Evolutionary conservation across 805 yeast genomes (phyloP).

Genomic region (Wickerhamomyces chaumierensis): DNA sequence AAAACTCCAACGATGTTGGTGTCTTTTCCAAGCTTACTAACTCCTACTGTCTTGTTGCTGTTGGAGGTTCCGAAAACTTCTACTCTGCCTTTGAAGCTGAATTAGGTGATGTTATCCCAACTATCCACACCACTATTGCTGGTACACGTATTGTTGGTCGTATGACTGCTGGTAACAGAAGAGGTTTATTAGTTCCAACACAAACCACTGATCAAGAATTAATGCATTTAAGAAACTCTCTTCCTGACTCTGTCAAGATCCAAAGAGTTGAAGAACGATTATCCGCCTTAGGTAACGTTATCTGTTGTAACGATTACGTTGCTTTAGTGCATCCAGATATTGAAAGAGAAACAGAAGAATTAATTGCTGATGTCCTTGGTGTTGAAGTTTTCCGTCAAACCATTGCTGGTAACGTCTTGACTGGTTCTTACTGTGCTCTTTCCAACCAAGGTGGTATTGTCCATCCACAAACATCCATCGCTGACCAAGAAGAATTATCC

Average conservation of each 20-base stretch:
- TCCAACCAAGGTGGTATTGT: slow-evolving; percentile 98
- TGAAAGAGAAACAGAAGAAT: slow-evolving; percentile 97
- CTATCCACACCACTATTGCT: slow-evolving; percentile 94
- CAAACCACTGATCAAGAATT: slow-evolving; percentile 98
- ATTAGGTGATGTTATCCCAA: slow-evolving; percentile 91
- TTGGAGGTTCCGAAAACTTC: slow-evolving; percentile 85
- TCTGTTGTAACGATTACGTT: slow-evolving; percentile 97
- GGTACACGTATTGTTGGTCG: slow-evolving; percentile 97
- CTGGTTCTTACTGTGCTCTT: slow-evolving; percentile 90
- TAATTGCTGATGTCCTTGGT: slow-evolving; percentile 94
- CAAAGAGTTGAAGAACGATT: slow-evolving; percentile 97
- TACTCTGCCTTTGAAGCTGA: slow-evolving; percentile 97
- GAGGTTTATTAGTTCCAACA: slow-evolving; percentile 93
- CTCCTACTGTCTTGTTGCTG: slow-evolving; percentile 91
- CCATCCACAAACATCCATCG: slow-evolving; percentile 94
- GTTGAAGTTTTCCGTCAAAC: slow-evolving; percentile 99
- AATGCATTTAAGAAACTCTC: slow-evolving; percentile 91
- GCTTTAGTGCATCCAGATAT: slow-evolving; percentile 98
- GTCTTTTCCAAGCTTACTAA: slow-evolving; percentile 92
- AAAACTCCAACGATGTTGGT: slow-evolving; percentile 84
- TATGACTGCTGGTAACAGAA: slow-evolving; percentile 96
- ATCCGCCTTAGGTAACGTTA: slow-evolving; percentile 94
- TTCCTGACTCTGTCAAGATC: slow-evolving; percentile 90
- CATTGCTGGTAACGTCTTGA: slow-evolving; percentile 94
- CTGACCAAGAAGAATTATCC: slow-evolving; percentile 96